A percentile compares a stretch with the other conserved stretches of the same genome.
Evolutionary conservation across 1,139 yeast species (phyloP).

Genomic region (Debaryomyces coudertii): DNA sequence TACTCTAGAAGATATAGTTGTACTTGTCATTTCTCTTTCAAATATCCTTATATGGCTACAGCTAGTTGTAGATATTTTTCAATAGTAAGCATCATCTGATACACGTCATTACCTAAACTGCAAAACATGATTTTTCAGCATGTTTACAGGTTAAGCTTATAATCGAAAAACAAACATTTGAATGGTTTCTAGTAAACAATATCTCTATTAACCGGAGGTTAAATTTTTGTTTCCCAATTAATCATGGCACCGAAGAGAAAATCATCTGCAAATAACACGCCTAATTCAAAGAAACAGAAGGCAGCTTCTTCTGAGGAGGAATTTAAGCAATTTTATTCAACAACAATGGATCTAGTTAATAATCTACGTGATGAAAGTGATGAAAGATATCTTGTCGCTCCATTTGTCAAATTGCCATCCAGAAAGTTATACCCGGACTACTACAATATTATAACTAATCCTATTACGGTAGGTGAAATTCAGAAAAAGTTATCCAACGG

Average conservation of each 20-base stretch:
- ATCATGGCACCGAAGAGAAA: slow-evolving; percentile 34
- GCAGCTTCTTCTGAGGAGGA: slow-evolving; percentile 25
- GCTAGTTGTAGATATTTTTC: no score
- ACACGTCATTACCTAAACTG: neutral
- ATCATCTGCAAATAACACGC: slow-evolving; percentile 22
- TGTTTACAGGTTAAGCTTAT: slow-evolving; percentile 11
- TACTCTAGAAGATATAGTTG: slow-evolving; percentile 24
- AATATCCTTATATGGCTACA: neutral
- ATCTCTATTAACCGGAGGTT: neutral
- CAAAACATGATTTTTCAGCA: neutral
- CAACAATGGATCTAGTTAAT: slow-evolving; percentile 30
- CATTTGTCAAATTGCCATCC: slow-evolving; percentile 71
- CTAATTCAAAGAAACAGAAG: slow-evolving; percentile 20
- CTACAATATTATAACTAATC: slow-evolving; percentile 63
- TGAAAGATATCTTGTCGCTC: slow-evolving; percentile 44
- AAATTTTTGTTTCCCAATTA: neutral
- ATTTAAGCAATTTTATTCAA: slow-evolving; percentile 27
- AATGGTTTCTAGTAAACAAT: slow-evolving; percentile 1
- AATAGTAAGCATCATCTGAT: neutral
- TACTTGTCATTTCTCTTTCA: neutral
- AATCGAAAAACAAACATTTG: neutral
- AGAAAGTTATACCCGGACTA: slow-evolving; percentile 83
- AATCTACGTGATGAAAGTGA: slow-evolving; percentile 36
- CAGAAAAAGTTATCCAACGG: slow-evolving; percentile 45
- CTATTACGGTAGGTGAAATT: slow-evolving; percentile 71